These are phyloP conservation scores for Austroboletus festivus DNA, from an alignment of 768 basidiomycete species.

Conservation along the genomic window DNA sequence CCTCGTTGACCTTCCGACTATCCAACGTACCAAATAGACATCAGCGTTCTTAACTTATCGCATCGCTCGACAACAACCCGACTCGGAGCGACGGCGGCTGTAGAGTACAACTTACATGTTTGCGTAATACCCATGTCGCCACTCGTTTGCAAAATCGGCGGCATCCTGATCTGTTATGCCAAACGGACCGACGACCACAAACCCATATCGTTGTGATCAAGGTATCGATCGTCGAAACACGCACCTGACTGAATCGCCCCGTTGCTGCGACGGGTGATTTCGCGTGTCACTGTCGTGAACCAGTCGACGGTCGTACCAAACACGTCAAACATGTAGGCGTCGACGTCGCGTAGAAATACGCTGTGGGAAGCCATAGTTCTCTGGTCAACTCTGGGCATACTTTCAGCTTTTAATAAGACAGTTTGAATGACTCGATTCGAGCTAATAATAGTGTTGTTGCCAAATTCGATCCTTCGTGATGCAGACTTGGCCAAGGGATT, in stretches of 20 bases:
- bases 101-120: constrained; percentile 26
- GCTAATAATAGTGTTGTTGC: too few relatives aligned
- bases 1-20: constrained; percentile 43
- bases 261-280: constrained; percentile 13
- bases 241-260: constrained; percentile 14
- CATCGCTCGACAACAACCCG: too few relatives aligned
- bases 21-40: neutral
- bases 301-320: constrained; percentile 53
- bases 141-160: constrained; percentile 48
- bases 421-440: too few relatives aligned
- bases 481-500: too few relatives aligned
- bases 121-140: constrained; percentile 48
- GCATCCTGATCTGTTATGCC: constrained; percentile 26
- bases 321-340: constrained; percentile 47
- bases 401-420: too few relatives aligned
- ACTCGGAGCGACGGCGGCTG: too few relatives aligned
- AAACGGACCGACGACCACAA: too few relatives aligned
- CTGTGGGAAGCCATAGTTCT: too few relatives aligned
- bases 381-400: too few relatives aligned
- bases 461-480: too few relatives aligned
- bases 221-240: neutral
- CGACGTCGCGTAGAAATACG: constrained; percentile 29
- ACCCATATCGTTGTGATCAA: neutral
- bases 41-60: too few relatives aligned
- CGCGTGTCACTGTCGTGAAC: constrained; percentile 23